Conservation (phyloP, 805 yeast genomes). For the Tetrapisispora fleetii region DNA sequence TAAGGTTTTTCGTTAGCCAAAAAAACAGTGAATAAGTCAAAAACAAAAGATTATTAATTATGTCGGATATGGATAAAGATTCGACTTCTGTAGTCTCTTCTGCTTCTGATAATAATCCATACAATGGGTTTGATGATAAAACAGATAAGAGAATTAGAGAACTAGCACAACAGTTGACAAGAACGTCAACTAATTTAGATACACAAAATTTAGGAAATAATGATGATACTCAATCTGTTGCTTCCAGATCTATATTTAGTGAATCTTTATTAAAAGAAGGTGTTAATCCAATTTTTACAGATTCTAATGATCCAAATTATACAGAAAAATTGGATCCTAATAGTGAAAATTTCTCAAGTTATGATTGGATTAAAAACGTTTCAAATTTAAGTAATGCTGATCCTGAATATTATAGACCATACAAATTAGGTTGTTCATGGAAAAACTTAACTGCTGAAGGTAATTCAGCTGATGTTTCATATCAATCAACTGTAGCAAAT, state of each 20-base stretch:
- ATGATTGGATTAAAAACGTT: conserved; percentile 59
- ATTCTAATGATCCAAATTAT: conserved; percentile 13
- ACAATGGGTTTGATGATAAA: conserved; percentile 31
- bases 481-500: conserved; percentile 49
- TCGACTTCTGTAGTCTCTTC: neutral
- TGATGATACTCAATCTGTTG: neutral
- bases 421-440: conserved; percentile 50
- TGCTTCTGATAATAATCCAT: conserved; percentile 8
- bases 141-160: conserved; percentile 30
- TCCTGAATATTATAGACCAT: conserved; percentile 54
- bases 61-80: neutral
- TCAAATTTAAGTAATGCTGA: conserved; percentile 43
- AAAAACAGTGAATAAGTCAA: too few relatives aligned
- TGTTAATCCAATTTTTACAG: conserved; percentile 19
- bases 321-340: conserved; percentile 48
- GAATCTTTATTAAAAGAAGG: conserved; percentile 11
- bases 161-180: conserved; percentile 34
- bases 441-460: conserved; percentile 52
- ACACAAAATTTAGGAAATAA: neutral
- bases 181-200: neutral
- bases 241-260: conserved; percentile 9
- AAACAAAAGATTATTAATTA: neutral
- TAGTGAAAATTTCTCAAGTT: conserved; percentile 47
- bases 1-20: too few relatives aligned
- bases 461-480: conserved; percentile 57